Conservation (phyloP, 75 land plant species). For the Selaginella moellendorffii region DNA sequence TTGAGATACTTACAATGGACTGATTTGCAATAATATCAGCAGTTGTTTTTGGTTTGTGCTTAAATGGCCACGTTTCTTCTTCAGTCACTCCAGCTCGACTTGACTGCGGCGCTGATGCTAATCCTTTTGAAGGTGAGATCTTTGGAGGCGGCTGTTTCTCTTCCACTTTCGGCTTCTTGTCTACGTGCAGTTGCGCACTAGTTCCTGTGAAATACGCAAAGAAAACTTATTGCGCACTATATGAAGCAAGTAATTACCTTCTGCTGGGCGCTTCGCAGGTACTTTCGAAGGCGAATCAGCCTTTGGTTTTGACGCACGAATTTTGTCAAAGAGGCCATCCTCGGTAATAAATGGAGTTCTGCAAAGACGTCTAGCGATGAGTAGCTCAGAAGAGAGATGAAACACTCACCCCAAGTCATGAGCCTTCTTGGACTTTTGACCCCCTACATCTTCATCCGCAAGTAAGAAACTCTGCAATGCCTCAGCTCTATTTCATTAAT, state of each 20-base stretch:
- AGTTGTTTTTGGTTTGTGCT: slow-evolving; percentile 63
- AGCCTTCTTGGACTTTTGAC: slow-evolving; percentile 73
- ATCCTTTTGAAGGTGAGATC: background rate
- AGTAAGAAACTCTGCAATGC: slow-evolving; percentile 70
- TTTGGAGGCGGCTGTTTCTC: background rate
- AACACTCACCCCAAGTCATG: slow-evolving; percentile 71
- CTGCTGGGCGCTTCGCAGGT: background rate
- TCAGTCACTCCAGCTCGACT: slow-evolving; percentile 1
- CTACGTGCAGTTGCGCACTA: background rate
- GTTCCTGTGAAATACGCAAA: background rate
- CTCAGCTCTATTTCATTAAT: too few relatives aligned
- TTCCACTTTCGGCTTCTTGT: background rate
- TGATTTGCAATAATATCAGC: slow-evolving; percentile 87
- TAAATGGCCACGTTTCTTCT: slow-evolving; percentile 65
- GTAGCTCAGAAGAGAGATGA: background rate
- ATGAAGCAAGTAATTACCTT: background rate
- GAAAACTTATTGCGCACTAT: background rate
- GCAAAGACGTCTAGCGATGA: slow-evolving; percentile 4
- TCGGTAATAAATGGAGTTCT: slow-evolving; percentile 72
- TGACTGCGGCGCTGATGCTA: background rate
- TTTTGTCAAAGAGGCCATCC: slow-evolving; percentile 89
- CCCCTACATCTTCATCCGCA: slow-evolving; percentile 96
- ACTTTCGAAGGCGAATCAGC: background rate
- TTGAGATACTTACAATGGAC: slow-evolving; percentile 45
- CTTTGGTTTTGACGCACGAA: slow-evolving; percentile 49